Evolutionary conservation across 2,329 filamentous ascomycete genomes (phyloP).

Genomic region (Piedraia hortae): DNA sequence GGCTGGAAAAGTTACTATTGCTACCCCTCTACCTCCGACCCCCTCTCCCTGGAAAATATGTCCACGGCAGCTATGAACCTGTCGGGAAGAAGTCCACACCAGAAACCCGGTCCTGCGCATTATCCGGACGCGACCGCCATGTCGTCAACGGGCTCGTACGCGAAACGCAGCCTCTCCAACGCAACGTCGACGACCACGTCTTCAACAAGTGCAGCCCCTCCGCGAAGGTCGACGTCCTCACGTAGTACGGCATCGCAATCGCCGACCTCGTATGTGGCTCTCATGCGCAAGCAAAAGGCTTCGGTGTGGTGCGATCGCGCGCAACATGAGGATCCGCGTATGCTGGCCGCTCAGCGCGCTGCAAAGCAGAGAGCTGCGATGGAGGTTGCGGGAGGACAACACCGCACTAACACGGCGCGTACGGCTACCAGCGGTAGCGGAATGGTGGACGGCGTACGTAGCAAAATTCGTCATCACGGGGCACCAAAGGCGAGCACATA

Average conservation of each 20-base stretch:
- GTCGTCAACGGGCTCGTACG: too few species aligned
- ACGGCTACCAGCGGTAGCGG: constrained; percentile 12
- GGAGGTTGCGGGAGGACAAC: constrained; percentile 42
- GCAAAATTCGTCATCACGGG: constrained; percentile 72
- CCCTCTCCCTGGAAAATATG: too few species aligned
- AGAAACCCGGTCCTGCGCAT: too few species aligned
- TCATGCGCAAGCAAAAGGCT: constrained; percentile 90
- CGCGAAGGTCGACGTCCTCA: constrained; percentile 53
- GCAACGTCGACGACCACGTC: constrained; percentile 20
- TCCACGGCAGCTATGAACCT: too few species aligned
- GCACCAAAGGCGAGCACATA: constrained; percentile 58
- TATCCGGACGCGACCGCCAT: too few species aligned
- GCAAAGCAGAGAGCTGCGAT: constrained; percentile 67
- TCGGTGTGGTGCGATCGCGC: constrained; percentile 95
- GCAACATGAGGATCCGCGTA: constrained; percentile 68
- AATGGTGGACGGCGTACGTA: constrained; percentile 29
- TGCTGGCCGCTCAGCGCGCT: constrained; percentile 56
- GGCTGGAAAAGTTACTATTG: too few species aligned
- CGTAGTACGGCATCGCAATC: constrained; percentile 32
- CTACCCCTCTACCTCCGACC: too few species aligned
- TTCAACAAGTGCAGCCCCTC: constrained; percentile 9
- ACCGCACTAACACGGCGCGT: constrained; percentile 6
- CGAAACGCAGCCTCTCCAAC: too few species aligned
- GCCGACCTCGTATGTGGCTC: constrained; percentile 62
- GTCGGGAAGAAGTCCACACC: too few species aligned